These are phyloP conservation scores for Lecanicillium sp. DNA, from an alignment of 2,329 filamentous ascomycete species.

Conservation along the genomic window DNA sequence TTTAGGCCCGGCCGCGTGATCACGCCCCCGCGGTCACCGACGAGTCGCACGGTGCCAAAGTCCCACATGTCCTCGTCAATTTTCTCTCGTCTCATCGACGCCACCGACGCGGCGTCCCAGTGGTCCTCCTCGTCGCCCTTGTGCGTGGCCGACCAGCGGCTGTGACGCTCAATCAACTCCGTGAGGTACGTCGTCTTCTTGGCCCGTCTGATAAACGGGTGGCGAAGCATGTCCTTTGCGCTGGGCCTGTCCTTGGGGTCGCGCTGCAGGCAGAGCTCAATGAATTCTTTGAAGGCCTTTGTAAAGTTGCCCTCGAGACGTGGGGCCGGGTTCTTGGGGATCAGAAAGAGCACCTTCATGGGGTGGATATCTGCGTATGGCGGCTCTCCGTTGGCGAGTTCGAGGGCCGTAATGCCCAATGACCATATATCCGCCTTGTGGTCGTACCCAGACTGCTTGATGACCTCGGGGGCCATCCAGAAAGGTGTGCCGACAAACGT, in stretches of 20 bases:
- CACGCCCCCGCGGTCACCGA: constrained; percentile 57
- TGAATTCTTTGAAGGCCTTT: constrained; percentile 77
- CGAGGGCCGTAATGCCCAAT: constrained; percentile 86
- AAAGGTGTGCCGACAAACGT: constrained; percentile 98
- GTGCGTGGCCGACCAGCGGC: constrained; percentile 77
- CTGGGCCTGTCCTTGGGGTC: constrained; percentile 85
- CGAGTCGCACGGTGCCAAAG: constrained; percentile 88
- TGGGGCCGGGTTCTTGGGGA: constrained; percentile 89
- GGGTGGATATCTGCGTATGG: constrained; percentile 95
- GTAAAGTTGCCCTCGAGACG: constrained; percentile 75
- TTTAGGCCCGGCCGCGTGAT: constrained; percentile 53
- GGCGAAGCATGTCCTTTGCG: constrained; percentile 79
- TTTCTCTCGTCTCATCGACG: constrained; percentile 46
- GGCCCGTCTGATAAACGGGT: constrained; percentile 83
- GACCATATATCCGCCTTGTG: constrained; percentile 99
- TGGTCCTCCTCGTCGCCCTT: constrained; percentile 63
- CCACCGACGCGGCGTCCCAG: constrained; percentile 50
- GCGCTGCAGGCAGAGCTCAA: constrained; percentile 76
- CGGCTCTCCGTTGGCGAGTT: constrained; percentile 85
- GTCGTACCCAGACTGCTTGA: constrained; percentile 96
- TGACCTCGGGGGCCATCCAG: constrained; percentile 99
- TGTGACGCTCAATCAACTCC: constrained; percentile 86
- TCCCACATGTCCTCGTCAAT: constrained; percentile 90
- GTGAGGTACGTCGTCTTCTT: constrained; percentile 97
- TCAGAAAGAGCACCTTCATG: constrained; percentile 96